These are phyloP conservation scores for Ustilago bromivora DNA, from an alignment of 1,284 basidiomycete species.

Conservation along the genomic window DNA sequence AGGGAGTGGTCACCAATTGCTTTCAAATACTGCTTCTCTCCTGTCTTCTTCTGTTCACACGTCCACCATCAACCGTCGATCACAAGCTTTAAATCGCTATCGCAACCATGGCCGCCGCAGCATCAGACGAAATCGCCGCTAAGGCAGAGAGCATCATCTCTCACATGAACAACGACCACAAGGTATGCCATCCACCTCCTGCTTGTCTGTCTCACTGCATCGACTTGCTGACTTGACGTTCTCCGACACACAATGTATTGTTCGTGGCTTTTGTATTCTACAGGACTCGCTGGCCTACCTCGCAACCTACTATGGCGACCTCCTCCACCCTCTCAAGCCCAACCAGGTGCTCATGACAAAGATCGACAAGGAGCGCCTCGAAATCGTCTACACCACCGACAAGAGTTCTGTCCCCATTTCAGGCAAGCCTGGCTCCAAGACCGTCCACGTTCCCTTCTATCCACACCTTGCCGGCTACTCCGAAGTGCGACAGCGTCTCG, in stretches of 20 bases:
- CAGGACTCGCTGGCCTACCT: conserved; percentile 53
- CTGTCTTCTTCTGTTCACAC: conserved; percentile 7
- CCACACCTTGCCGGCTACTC: conserved; percentile 43
- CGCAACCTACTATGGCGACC: conserved; percentile 47
- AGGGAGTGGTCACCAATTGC: conserved; percentile 4
- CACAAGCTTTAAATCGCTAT: not conserved
- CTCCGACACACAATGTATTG: not conserved
- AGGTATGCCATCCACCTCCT: conserved; percentile 26
- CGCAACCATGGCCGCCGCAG: conserved; percentile 14
- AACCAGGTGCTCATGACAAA: conserved; percentile 46
- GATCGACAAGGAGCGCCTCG: conserved; percentile 51
- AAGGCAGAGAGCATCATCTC: conserved; percentile 48
- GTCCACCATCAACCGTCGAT: not conserved
- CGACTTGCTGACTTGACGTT: not conserved
- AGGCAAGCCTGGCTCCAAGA: conserved; percentile 24
- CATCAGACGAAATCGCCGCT: conserved; percentile 40
- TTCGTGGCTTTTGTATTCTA: too few relatives aligned
- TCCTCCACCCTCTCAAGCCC: conserved; percentile 34
- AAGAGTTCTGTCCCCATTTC: conserved; percentile 19
- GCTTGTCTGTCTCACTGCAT: not conserved
- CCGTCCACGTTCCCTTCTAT: conserved; percentile 41
- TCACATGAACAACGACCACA: conserved; percentile 57
- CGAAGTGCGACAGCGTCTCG: conserved; percentile 39
- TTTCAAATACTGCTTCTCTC: not conserved
- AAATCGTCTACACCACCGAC: conserved; percentile 39